A percentile compares a stretch with the other conserved stretches of the same genome.
These are phyloP conservation scores for Alectoria sarmentosa DNA, from an alignment of 495 filamentous ascomycete genomes.

Conservation along the genomic window DNA sequence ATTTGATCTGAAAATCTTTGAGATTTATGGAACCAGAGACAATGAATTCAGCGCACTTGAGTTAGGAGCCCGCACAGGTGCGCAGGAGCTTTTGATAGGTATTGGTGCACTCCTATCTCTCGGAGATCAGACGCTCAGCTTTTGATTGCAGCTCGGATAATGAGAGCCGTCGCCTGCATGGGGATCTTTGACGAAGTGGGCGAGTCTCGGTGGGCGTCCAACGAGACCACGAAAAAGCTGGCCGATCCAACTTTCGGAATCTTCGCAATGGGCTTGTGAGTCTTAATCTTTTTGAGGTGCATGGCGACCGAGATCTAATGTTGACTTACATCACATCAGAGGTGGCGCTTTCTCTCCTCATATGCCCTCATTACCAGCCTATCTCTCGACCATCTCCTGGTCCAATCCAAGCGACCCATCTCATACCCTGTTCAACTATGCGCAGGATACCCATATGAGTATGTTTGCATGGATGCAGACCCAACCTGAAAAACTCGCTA, in stretches of 20 bases:
- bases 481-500: neutral
- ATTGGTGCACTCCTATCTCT: neutral
- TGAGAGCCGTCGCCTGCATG: neutral
- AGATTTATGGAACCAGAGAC: no score
- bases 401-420: neutral
- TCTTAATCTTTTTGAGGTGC: neutral
- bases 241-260: neutral
- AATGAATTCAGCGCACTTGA: neutral
- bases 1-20: neutral
- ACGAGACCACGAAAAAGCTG: neutral
- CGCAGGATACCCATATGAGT: neutral
- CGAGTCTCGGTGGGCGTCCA: neutral
- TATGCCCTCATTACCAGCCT: neutral
- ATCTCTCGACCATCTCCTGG: neutral
- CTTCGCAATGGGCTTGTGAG: neutral
- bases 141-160: neutral
- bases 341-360: no score
- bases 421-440: slow-evolving; percentile 2
- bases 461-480: neutral
- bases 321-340: neutral
- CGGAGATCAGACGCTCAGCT: neutral
- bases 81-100: neutral
- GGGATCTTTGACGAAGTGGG: neutral
- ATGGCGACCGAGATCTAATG: neutral
- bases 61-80: neutral